Evolutionary conservation across 2,329 filamentous ascomycete species (phyloP).

Genomic region (Fusarium begoniae): DNA sequence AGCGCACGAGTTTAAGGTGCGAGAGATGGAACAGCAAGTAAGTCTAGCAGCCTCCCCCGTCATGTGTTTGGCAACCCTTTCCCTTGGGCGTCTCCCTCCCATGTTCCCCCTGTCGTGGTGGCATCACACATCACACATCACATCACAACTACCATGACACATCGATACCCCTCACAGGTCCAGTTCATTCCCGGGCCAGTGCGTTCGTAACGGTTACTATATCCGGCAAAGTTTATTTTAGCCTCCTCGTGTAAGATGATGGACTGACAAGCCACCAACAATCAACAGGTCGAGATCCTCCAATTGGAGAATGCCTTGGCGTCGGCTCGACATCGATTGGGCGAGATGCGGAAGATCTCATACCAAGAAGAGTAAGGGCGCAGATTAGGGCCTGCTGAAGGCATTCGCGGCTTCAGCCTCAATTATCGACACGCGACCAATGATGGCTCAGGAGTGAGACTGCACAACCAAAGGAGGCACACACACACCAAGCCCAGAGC

Average conservation of each 20-base stretch:
- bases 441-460: neutral
- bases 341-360: constrained; percentile 98
- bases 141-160: neutral
- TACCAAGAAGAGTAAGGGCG: constrained; percentile 77
- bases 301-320: constrained; percentile 90
- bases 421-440: neutral
- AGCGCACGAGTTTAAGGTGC: constrained; percentile 96
- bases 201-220: constrained; percentile 35
- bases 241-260: constrained; percentile 5
- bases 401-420: constrained; percentile 13
- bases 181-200: constrained; percentile 14
- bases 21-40: constrained; percentile 99
- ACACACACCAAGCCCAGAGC: neutral
- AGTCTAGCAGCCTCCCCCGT: constrained; percentile 33
- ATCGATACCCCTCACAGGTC: neutral
- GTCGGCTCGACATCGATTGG: constrained; percentile 81
- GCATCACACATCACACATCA: neutral
- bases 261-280: constrained; percentile 51
- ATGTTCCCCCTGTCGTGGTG: neutral
- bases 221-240: constrained; percentile 21
- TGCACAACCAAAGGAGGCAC: neutral
- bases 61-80: constrained; percentile 23
- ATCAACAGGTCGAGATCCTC: constrained; percentile 86
- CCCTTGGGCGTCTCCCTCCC: neutral
- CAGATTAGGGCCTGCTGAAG: neutral